These are phyloP conservation scores for Orychophragmus violaceus DNA, from an alignment of 345 rosid genomes.

Conservation along the genomic window DNA sequence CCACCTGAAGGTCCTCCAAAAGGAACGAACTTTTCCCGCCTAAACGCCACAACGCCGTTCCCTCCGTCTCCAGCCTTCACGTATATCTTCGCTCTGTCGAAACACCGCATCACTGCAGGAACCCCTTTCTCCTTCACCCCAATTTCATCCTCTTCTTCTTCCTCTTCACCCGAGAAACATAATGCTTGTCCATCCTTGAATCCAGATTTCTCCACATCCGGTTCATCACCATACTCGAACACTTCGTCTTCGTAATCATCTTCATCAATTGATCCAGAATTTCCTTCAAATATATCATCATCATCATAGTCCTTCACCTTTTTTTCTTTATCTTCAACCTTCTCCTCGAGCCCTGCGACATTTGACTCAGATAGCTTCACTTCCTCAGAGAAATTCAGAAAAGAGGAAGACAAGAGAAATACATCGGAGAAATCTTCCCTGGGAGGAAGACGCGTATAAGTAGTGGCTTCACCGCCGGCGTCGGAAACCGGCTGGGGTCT, in stretches of 20 bases:
- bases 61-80: slow-evolving; percentile 89
- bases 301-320: slow-evolving; percentile 18
- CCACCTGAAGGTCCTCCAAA: slow-evolving; percentile 95
- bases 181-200: slow-evolving; percentile 20
- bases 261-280: slow-evolving; percentile 32
- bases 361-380: slow-evolving; percentile 54
- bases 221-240: slow-evolving; percentile 30
- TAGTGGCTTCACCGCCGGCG: slow-evolving; percentile 68
- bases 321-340: slow-evolving; percentile 25
- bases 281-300: slow-evolving; percentile 39
- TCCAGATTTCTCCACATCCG: slow-evolving; percentile 13
- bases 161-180: slow-evolving; percentile 28
- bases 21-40: slow-evolving; percentile 81
- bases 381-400: slow-evolving; percentile 24
- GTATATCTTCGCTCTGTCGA: slow-evolving; percentile 74
- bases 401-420: slow-evolving; percentile 23
- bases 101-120: slow-evolving; percentile 92
- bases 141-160: slow-evolving; percentile 27
- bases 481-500: slow-evolving; percentile 35
- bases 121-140: slow-evolving; percentile 81
- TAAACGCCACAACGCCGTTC: slow-evolving; percentile 86
- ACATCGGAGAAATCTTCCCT: slow-evolving; percentile 47
- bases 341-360: slow-evolving; percentile 30
- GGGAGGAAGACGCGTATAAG: slow-evolving; percentile 82
- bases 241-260: slow-evolving; percentile 35